Percentiles rank a stretch among this genome's conserved stretches.
These are phyloP conservation scores for Sarocladiaceae sp. DNA, from an alignment of 2,329 filamentous ascomycete genomes.

Conservation along the genomic window DNA sequence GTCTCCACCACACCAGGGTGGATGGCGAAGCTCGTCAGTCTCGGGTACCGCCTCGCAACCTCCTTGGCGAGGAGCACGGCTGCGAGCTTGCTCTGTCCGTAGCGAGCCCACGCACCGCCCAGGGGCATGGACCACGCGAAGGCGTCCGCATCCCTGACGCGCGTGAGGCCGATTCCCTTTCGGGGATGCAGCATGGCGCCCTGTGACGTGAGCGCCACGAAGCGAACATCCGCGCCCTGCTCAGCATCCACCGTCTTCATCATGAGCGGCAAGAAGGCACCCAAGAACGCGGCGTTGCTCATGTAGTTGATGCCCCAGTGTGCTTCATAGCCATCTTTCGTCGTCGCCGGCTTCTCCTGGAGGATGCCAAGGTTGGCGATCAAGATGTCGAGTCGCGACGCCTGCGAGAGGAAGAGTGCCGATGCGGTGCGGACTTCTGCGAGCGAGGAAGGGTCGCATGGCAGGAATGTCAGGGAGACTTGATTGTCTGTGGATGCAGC, in stretches of 20 bases:
- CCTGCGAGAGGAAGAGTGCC: conserved; percentile 25
- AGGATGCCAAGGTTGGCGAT: conserved; percentile 42
- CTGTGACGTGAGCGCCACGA: conserved; percentile 19
- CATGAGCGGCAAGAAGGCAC: conserved; percentile 27
- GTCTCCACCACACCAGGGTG: conserved; percentile 40
- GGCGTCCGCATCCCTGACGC: conserved; percentile 14
- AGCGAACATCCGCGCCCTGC: conserved; percentile 19
- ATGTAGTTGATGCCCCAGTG: conserved; percentile 45
- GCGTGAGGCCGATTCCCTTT: conserved; percentile 23
- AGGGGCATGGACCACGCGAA: conserved; percentile 23
- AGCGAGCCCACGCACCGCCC: conserved; percentile 27
- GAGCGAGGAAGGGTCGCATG: conserved; percentile 33
- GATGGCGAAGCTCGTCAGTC: conserved; percentile 36
- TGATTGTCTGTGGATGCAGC: neutral
- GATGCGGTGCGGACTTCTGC: conserved; percentile 35
- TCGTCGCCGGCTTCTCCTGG: conserved; percentile 27
- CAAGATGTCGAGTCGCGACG: conserved; percentile 34
- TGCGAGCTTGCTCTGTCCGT: conserved; percentile 44
- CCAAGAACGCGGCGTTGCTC: conserved; percentile 38
- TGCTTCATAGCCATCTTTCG: conserved; percentile 40
- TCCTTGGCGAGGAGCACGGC: conserved; percentile 40
- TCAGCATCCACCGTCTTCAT: conserved; percentile 18
- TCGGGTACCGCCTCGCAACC: conserved; percentile 35
- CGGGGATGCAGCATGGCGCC: conserved; percentile 20
- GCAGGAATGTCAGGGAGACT: neutral